These are phyloP conservation scores for Ilex paraguariensis DNA, from an alignment of 305 asterid genomes.

Conservation along the genomic window DNA sequence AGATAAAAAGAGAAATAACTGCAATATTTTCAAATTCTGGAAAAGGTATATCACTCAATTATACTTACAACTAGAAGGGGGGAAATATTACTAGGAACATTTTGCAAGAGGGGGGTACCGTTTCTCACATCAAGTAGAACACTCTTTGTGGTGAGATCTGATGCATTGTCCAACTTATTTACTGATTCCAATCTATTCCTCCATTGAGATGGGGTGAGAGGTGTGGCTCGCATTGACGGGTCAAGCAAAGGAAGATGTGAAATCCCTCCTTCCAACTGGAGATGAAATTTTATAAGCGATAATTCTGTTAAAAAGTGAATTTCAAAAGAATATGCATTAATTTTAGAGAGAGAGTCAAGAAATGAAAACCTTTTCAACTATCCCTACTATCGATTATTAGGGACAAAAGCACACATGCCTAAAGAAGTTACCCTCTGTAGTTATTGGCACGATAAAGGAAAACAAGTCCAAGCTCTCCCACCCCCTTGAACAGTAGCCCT, in stretches of 20 bases:
- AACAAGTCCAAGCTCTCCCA: no score
- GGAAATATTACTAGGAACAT: no score
- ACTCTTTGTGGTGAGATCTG: constrained; percentile 24
- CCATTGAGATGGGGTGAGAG: constrained; percentile 91
- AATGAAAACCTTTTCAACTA: not conserved
- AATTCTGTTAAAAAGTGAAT: not conserved
- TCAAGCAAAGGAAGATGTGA: constrained; percentile 93
- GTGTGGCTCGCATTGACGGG: constrained; percentile 70
- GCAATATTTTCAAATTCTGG: constrained; percentile 2
- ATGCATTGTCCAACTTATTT: constrained; percentile 30
- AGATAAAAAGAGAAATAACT: constrained; percentile 6
- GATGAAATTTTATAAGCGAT: not conserved
- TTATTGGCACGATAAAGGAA: no score
- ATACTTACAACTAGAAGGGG: no score
- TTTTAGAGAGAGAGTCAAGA: not conserved
- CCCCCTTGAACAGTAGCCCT: no score
- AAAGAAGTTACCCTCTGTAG: no score
- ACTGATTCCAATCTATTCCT: constrained; percentile 59
- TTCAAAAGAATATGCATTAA: not conserved
- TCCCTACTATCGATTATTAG: not conserved
- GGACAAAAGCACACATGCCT: not conserved
- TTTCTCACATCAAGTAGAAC: constrained; percentile 89
- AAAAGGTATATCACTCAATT: constrained; percentile 2
- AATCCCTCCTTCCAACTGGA: constrained; percentile 73
- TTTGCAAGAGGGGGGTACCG: constrained; percentile 33